These are phyloP conservation scores for Curvularia sp. DNA, from an alignment of 2,329 filamentous ascomycete genomes.

Conservation along the genomic window DNA sequence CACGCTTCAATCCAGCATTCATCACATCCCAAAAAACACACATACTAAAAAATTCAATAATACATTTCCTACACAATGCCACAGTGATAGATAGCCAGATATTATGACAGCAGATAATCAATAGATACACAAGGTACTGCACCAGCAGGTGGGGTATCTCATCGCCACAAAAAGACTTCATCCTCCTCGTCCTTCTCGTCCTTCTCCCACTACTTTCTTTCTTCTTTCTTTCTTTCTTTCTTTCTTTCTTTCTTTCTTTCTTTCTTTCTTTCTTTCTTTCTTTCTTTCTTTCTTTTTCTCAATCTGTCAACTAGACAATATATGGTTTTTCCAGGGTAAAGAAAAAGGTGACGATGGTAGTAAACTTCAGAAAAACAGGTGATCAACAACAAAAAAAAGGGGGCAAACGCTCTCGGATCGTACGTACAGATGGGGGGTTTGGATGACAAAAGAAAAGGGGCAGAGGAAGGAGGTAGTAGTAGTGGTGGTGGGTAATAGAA, in stretches of 20 bases:
- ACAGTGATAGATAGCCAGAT: too few relatives aligned
- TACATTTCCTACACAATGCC: too few relatives aligned
- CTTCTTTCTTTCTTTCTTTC: background rate
- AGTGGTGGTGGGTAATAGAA: too few relatives aligned
- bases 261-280: background rate
- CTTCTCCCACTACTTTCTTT: too few relatives aligned
- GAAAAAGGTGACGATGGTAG: background rate
- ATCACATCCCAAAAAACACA: too few relatives aligned
- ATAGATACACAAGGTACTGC: background rate
- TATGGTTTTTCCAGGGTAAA: too few relatives aligned
- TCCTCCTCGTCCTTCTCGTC: too few relatives aligned
- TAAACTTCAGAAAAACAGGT: background rate
- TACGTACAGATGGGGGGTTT: background rate
- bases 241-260: background rate
- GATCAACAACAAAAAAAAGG: too few relatives aligned
- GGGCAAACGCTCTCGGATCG: background rate
- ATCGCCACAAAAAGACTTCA: background rate
- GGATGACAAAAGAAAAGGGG: background rate
- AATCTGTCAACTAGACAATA: background rate
- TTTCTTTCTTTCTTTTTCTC: background rate
- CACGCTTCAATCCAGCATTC: background rate
- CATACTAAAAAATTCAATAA: too few relatives aligned
- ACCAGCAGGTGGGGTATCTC: background rate
- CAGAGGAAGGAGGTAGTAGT: background rate
- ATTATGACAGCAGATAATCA: too few relatives aligned